phyloP scores from a whole-genome alignment of 148 eudicot genomes.

The Rhododendron kiyosumense region DNA sequence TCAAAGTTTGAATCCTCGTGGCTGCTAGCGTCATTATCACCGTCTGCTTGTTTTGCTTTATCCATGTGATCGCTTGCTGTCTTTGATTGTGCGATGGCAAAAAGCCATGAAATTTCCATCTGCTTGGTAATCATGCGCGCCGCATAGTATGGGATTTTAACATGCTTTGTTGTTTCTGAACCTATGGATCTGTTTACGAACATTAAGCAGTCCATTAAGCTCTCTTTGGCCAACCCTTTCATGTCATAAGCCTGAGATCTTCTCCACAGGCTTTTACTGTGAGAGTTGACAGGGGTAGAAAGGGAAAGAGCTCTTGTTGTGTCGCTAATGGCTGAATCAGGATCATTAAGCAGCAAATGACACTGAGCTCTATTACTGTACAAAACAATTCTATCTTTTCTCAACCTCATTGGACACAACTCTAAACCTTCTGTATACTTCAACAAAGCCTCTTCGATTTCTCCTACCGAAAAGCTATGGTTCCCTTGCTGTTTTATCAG shows the following conservation, averaged over 20 bases:
- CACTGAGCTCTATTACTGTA: slow-evolving; percentile 90
- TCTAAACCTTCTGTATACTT: slow-evolving; percentile 64
- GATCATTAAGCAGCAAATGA: slow-evolving; percentile 41
- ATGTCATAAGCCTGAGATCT: slow-evolving; percentile 92
- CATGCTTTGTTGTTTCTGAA: slow-evolving; percentile 16
- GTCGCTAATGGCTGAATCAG: slow-evolving; percentile 62
- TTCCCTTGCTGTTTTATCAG: slow-evolving; percentile 67
- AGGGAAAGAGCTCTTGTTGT: slow-evolving; percentile 69
- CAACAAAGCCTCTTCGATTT: slow-evolving; percentile 43
- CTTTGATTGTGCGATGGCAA: slow-evolving; percentile 27
- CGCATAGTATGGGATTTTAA: slow-evolving; percentile 50
- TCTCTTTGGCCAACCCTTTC: slow-evolving; percentile 71
- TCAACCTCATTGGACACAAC: slow-evolving; percentile 56
- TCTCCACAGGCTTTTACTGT: slow-evolving; percentile 81
- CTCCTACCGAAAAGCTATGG: slow-evolving; percentile 43
- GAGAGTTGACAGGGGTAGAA: slow-evolving; percentile 46
- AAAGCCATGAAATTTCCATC: slow-evolving; percentile 67
- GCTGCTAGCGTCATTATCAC: neutral
- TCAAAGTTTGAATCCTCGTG: slow-evolving; percentile 2
- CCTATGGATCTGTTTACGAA: slow-evolving; percentile 39
- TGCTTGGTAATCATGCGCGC: slow-evolving; percentile 68
- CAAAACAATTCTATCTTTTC: slow-evolving; percentile 71
- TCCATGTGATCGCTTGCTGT: slow-evolving; percentile 16
- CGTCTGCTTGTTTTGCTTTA: neutral
- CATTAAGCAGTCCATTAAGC: slow-evolving; percentile 80